Percentiles rank a stretch among this genome's conserved stretches.
These are phyloP conservation scores for Torulaspora quercuum DNA, from an alignment of 805 yeast genomes.

Conservation along the genomic window DNA sequence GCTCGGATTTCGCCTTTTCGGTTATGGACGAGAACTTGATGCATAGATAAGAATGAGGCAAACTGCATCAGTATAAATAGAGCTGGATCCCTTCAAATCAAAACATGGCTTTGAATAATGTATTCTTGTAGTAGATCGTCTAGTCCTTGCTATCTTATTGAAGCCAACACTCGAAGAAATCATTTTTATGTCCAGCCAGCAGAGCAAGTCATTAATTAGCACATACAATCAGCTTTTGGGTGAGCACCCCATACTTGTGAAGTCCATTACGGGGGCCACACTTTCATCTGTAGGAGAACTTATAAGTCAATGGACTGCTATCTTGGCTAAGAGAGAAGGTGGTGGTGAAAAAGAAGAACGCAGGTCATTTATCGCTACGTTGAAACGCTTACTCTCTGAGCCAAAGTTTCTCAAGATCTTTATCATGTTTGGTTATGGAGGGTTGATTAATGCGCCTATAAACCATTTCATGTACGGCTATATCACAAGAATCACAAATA, in stretches of 20 bases:
- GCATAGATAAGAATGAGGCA: constrained; percentile 5
- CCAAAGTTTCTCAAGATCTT: constrained; percentile 16
- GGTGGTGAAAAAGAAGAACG: neutral
- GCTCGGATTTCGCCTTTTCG: constrained; percentile 11
- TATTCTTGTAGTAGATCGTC: no score
- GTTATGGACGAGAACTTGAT: constrained; percentile 1
- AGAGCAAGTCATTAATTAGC: constrained; percentile 4
- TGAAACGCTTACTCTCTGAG: constrained; percentile 10
- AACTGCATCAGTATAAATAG: no score
- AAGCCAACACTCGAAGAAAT: no score
- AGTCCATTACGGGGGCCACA: constrained; percentile 22
- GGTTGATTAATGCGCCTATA: constrained; percentile 25
- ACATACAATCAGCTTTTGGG: constrained; percentile 18
- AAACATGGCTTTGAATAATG: no score
- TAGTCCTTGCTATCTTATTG: no score
- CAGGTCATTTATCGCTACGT: neutral
- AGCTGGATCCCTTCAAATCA: no score
- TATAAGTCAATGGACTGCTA: constrained; percentile 20
- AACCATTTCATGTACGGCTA: constrained; percentile 24
- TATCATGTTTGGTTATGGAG: constrained; percentile 25
- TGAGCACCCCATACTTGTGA: constrained; percentile 19
- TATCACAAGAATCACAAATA: constrained; percentile 17
- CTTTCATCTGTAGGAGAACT: constrained; percentile 22
- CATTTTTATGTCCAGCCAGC: constrained; percentile 5
- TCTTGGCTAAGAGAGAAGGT: constrained; percentile 2